Base-by-base conservation (phyloP, 2,329 filamentous ascomycete species). In the Monosporascus sp. region DNA sequence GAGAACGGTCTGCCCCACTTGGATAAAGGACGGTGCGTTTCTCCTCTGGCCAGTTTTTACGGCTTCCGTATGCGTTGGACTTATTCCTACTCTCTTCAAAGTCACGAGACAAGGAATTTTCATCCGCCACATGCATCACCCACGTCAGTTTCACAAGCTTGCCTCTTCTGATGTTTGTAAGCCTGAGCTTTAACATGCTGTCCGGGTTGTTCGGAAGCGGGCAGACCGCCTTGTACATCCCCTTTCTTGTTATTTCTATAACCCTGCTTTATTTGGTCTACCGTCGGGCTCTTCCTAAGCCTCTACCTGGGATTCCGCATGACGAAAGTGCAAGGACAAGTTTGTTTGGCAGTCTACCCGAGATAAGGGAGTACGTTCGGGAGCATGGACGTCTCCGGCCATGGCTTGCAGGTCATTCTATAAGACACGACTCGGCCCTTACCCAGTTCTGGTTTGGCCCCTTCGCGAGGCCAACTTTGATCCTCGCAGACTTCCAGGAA, bases 361-460 rank as follows among this genome's bases (percentile, higher is more conserved):
- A 60, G 27, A 49, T 64, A 1, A 24, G 52, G 14, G 50, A 58
- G 5, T 52, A 57, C 35, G 35, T 58, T 5, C 49, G 50, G 8
- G 44, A 46, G 1, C 55, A 57, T 5, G 54, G 59, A 9, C 53
- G 48, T 17, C 41, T 55, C 9, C 50, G 55, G 3, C 31, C 49
- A 15, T 63, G 57, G 52, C 52, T 64, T 27, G 43, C 38, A 18
- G 39, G 48, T 3, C 58, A 63, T 37, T 22, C 49, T 14, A 31
- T 22, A 25, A 52, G 49, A 14, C 58, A 58, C 37, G 44, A 57
- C 15, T 59, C 65, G 0, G 64, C 67, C 2, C 54, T 73, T 11
- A 55, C 64, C 3, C 71, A 73, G 44, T 50, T 70, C 46, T 73
- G 72, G 50, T 51, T 70, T 14, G 53, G 60, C 27, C 70, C 70